Percentiles rank a stretch among this genome's conserved stretches.
phyloP scores from a whole-genome alignment of 495 filamentous ascomycete genomes.

The Tuber aestivum region DNA sequence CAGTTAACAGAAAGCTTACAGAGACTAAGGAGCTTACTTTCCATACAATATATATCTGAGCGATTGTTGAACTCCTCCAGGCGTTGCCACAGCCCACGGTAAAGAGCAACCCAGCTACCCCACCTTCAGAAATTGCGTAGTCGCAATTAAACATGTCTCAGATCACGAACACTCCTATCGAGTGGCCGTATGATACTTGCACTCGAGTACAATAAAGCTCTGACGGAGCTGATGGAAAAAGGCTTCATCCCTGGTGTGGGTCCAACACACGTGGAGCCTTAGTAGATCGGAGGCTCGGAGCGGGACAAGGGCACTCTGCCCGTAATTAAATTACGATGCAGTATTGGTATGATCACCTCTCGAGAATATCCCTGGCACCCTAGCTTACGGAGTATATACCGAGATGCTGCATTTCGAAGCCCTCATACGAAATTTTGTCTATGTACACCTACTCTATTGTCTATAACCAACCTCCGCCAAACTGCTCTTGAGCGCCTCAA shows the following conservation, averaged over 20 bases:
- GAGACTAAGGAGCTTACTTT: too few relatives aligned
- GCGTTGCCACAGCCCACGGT: too few relatives aligned
- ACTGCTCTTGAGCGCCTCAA: constrained; percentile 67
- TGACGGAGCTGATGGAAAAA: background rate
- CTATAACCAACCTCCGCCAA: constrained; percentile 63
- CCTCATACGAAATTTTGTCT: constrained; percentile 4
- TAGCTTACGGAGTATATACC: background rate
- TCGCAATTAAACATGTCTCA: too few relatives aligned
- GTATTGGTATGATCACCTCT: background rate
- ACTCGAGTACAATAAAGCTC: constrained; percentile 11
- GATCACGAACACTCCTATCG: too few relatives aligned
- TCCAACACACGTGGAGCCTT: constrained; percentile 17
- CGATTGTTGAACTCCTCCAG: too few relatives aligned
- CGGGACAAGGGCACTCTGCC: background rate
- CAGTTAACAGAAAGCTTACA: too few relatives aligned
- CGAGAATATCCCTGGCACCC: background rate
- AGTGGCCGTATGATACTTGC: too few relatives aligned
- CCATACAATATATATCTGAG: too few relatives aligned
- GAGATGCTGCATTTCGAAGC: constrained; percentile 4
- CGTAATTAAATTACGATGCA: background rate
- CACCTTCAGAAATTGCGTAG: too few relatives aligned
- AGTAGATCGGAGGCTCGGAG: background rate
- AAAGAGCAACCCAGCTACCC: too few relatives aligned
- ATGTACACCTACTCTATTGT: background rate
- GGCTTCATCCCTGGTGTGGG: constrained; percentile 15